phyloP scores from a whole-genome alignment of 225 moss, liverwort and hornwort genomes.

The Physcomitrium patens region DNA sequence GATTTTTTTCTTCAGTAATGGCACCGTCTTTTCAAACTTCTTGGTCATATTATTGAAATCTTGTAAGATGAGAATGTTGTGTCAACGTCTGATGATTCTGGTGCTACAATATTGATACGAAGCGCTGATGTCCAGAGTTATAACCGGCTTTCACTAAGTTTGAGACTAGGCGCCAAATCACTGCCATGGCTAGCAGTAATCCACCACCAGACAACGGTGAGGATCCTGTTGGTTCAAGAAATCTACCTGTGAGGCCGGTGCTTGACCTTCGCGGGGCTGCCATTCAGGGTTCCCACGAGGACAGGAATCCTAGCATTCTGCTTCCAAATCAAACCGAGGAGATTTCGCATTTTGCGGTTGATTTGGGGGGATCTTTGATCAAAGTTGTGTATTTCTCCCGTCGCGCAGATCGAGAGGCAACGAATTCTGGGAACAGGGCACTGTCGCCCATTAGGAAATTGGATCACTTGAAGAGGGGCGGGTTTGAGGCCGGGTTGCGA shows the following conservation, averaged over 20 bases:
- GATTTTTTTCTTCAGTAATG: no score
- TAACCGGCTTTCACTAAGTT: background rate
- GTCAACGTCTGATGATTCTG: background rate
- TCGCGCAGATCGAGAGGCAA: slow-evolving; percentile 51
- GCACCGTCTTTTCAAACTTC: no score
- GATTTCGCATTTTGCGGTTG: slow-evolving; percentile 96
- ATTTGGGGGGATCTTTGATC: slow-evolving; percentile 92
- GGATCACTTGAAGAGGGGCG: slow-evolving; percentile 52
- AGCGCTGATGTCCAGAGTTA: slow-evolving; percentile 20
- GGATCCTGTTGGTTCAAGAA: slow-evolving; percentile 42
- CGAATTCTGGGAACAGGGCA: slow-evolving; percentile 34
- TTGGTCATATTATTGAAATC: background rate
- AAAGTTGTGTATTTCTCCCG: slow-evolving; percentile 97
- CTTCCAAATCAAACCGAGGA: slow-evolving; percentile 96
- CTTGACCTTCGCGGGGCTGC: slow-evolving; percentile 89
- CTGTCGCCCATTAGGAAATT: slow-evolving; percentile 53
- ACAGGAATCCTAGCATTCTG: slow-evolving; percentile 86
- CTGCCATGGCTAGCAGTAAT: slow-evolving; percentile 38
- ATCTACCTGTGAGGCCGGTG: slow-evolving; percentile 67
- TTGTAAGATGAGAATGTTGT: background rate
- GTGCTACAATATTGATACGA: slow-evolving; percentile 1
- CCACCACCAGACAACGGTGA: slow-evolving; percentile 24
- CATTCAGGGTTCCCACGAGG: slow-evolving; percentile 87
- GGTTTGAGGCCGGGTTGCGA: slow-evolving; percentile 72
- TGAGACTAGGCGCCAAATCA: background rate